A percentile compares a stretch with the other conserved stretches of the same genome.
Conservation (phyloP, 257 asterid genomes). For the Anisodus acutangulus region DNA sequence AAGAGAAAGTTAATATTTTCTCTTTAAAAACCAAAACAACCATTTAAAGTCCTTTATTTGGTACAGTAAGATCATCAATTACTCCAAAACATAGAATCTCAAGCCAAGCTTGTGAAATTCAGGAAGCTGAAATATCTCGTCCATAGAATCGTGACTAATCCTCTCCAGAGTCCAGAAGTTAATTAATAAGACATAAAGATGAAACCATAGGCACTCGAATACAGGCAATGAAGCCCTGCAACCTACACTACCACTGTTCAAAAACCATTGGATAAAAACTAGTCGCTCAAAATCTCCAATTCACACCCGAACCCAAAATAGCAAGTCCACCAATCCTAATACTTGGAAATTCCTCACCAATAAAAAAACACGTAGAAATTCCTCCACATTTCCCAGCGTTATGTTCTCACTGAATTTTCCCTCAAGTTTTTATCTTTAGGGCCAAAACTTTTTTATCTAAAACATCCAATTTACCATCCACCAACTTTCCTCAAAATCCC, state of each 20-base stretch:
- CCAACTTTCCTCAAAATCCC: background rate
- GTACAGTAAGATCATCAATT: background rate
- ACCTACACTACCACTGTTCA: background rate
- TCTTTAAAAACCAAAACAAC: background rate
- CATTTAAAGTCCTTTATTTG: background rate
- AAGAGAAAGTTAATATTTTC: background rate
- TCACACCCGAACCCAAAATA: background rate
- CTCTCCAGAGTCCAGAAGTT: background rate
- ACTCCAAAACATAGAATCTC: background rate
- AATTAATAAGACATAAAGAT: background rate
- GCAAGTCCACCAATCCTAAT: background rate
- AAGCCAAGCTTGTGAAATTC: constrained; percentile 16
- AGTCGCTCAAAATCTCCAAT: background rate
- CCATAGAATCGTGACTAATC: background rate
- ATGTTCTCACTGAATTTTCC: background rate
- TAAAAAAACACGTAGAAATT: background rate
- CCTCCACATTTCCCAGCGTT: background rate
- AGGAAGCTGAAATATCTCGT: background rate
- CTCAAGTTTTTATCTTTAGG: background rate
- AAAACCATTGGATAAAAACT: background rate
- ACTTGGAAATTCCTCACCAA: background rate
- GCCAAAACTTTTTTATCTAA: background rate
- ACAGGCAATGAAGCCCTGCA: constrained; percentile 1
- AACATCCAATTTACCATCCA: background rate
- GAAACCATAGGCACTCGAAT: background rate